phyloP scores from a whole-genome alignment of 257 asterid species.

The Nicotiana tomentosiformis region DNA sequence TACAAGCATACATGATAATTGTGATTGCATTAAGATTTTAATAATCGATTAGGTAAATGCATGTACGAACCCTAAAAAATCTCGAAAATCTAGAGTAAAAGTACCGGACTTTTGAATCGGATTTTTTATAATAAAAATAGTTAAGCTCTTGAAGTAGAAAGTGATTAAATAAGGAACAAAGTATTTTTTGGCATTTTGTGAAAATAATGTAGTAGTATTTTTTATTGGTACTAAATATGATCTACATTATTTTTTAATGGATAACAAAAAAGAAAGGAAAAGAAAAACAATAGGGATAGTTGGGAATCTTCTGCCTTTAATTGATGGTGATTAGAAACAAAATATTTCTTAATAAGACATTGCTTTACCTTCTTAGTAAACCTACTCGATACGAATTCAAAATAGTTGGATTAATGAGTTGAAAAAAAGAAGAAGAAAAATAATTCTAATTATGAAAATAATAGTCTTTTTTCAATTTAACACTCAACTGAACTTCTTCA shows the following conservation, averaged over 20 bases:
- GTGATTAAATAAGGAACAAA: neutral
- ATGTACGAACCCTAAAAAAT: neutral
- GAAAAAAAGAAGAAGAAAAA: no score
- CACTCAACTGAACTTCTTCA: no score
- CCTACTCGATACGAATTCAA: no score
- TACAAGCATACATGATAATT: neutral
- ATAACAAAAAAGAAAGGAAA: neutral
- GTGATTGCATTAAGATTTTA: neutral
- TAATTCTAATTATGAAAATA: no score
- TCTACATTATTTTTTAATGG: neutral
- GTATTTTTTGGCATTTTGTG: neutral
- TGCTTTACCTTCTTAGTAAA: neutral
- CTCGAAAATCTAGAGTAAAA: neutral
- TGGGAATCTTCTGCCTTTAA: neutral
- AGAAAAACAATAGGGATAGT: neutral
- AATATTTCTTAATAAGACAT: neutral
- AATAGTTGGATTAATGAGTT: no score
- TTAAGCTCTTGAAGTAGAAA: neutral
- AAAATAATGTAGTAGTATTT: neutral
- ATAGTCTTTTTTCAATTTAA: no score
- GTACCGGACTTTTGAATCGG: neutral
- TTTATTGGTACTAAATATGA: neutral
- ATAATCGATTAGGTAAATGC: neutral
- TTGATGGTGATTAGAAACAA: no score
- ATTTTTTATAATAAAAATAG: neutral